Conservation (phyloP, 768 basidiomycete genomes). For the Hericium alpestre region DNA sequence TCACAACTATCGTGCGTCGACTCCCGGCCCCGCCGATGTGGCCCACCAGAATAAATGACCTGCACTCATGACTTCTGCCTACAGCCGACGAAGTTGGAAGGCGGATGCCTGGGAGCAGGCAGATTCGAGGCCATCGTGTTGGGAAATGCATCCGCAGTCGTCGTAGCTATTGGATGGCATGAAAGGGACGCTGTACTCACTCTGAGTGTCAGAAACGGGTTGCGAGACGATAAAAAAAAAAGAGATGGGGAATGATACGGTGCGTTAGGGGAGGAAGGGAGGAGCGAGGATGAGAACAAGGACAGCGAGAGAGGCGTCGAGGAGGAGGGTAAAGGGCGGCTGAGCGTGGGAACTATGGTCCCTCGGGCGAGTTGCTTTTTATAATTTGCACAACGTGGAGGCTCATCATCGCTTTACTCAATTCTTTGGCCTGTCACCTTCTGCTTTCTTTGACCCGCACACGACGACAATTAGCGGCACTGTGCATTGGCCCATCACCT, state of each 20-base stretch:
- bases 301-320: not conserved
- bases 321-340: constrained; percentile 13
- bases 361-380: constrained; percentile 12
- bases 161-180: not conserved
- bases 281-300: constrained; percentile 11
- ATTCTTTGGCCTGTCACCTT: constrained; percentile 1
- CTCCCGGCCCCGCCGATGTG: not conserved
- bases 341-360: constrained; percentile 19
- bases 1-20: not conserved
- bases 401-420: constrained; percentile 3
- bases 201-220: not conserved
- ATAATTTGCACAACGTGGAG: constrained; percentile 13
- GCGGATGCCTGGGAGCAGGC: not conserved
- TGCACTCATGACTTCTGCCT: too few relatives aligned
- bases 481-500: not conserved
- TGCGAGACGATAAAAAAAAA: constrained; percentile 1
- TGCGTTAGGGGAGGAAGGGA: constrained; percentile 2
- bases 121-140: not conserved
- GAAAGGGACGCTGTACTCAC: not conserved
- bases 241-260: not conserved
- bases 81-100: too few relatives aligned
- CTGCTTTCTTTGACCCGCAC: not conserved
- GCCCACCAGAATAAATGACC: not conserved
- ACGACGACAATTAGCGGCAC: not conserved
- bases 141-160: not conserved